phyloP scores from a whole-genome alignment of 2,329 filamentous ascomycete species.

The Trichoderma aggressivum region DNA sequence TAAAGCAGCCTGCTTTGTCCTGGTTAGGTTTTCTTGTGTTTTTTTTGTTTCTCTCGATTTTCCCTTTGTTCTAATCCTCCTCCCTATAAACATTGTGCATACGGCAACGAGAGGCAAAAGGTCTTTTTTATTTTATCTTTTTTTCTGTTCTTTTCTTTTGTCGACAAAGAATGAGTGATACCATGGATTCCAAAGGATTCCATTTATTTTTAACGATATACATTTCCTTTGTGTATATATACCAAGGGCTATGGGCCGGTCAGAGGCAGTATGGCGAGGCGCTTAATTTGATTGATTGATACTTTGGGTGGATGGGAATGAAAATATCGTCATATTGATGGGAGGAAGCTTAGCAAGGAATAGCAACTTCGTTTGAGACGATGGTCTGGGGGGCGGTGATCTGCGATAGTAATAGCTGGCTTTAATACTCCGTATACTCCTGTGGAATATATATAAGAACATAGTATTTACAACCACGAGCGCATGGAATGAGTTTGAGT shows the following conservation, averaged over 20 bases:
- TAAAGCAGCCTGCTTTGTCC: neutral
- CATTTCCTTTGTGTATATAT: slow-evolving; percentile 13
- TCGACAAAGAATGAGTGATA: slow-evolving; percentile 16
- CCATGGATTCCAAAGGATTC: neutral
- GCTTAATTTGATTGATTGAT: neutral
- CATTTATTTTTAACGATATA: slow-evolving; percentile 6
- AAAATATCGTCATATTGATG: neutral
- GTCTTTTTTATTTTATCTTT: neutral
- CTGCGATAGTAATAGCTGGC: neutral
- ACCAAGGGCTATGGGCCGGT: neutral
- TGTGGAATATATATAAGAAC: neutral
- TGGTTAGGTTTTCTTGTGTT: neutral
- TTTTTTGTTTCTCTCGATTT: neutral
- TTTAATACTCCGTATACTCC: neutral
- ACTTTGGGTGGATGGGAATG: neutral
- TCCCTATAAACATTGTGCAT: neutral
- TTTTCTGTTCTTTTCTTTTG: neutral
- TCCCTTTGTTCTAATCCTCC: neutral
- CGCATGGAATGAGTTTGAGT: neutral
- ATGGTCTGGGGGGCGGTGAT: neutral
- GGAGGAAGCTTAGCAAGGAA: neutral
- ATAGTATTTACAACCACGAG: neutral
- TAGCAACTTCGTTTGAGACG: neutral
- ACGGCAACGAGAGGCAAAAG: neutral
- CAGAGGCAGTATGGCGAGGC: neutral